Base-by-base conservation (phyloP, 2,329 filamentous ascomycete genomes). In the Fusarium nanum region DNA sequence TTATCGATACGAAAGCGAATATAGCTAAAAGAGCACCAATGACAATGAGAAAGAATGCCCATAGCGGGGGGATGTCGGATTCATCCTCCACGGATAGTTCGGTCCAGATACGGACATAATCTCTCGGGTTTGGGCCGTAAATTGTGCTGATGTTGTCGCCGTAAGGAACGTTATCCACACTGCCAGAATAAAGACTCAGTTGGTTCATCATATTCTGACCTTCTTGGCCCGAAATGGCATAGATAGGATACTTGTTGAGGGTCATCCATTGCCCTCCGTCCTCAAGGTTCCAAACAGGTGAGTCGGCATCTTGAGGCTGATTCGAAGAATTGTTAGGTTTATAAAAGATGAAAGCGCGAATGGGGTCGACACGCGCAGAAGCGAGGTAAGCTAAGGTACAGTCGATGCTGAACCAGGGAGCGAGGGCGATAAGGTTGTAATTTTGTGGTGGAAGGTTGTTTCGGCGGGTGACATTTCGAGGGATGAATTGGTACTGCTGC, bases 381-480 rank as follows among this genome's bases (percentile, higher is more conserved):
- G 85, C 81, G 48, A 98, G 85, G 77, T 93, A 97, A 46, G 91
- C 87, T 58, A 85, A 81, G 14, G 93, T 92, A 77, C 95, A 99
- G 27, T 88, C 82, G 10, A 86, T 82, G 67, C 86, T 92, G 73
- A 93, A 89, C 94, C 95, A 98, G 28, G 95, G 95, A 25, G 93
- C 94, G 56, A 98, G 82, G 28, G 92, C 94, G 73, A 98, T 88
- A 54, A 94, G 84, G 58, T 91, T 89, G 78, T 93, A 93, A 71
- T 92, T 89, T 50, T 86, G 86, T 1, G 85, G 83, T 1, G 89
- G 89, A 1, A 98, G 87, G 74, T 96, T 86, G n/a, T 80, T 78
- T 72, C 88, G 86, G 18, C 91, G 88, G 14, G 93, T 97, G 57
- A 89, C 93, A 78, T 96, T 94, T 40, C 78, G 73, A 2, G 94